These are phyloP conservation scores for Quercus glauca DNA, from an alignment of 306 rosid genomes.

Conservation along the genomic window DNA sequence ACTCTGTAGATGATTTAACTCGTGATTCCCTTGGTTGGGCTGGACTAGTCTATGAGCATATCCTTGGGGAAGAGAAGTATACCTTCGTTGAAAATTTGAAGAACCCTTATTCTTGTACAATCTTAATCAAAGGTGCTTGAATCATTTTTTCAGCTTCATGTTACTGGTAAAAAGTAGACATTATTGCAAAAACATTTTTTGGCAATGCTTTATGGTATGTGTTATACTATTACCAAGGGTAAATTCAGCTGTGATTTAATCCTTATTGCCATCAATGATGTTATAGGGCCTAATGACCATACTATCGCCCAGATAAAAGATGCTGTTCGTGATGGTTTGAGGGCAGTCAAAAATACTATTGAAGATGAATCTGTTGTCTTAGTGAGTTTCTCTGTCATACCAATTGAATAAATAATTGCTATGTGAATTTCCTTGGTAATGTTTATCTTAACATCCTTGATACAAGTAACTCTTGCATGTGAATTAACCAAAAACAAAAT, in stretches of 20 bases:
- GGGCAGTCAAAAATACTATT: constrained; percentile 94
- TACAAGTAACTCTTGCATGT: background rate
- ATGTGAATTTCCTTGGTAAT: background rate
- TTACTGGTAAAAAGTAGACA: background rate
- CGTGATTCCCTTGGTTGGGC: constrained; percentile 98
- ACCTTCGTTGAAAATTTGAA: constrained; percentile 92
- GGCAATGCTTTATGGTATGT: background rate
- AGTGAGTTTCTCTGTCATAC: constrained; percentile 30
- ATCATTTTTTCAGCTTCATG: background rate
- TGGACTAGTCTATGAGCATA: constrained; percentile 93
- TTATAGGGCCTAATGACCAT: constrained; percentile 95
- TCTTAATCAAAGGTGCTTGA: constrained; percentile 81
- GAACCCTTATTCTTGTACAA: constrained; percentile 93
- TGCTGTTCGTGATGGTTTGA: constrained; percentile 95
- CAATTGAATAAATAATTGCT: background rate
- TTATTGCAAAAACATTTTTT: background rate
- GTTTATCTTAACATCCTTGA: background rate
- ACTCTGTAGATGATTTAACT: constrained; percentile 90
- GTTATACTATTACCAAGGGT: constrained; percentile 4
- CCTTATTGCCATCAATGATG: constrained; percentile 17
- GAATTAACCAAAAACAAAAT: background rate
- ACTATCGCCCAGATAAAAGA: constrained; percentile 98
- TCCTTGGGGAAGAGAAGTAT: constrained; percentile 95
- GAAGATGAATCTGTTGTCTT: constrained; percentile 91
- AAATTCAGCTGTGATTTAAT: constrained; percentile 19